Base-by-base conservation (phyloP, 371 early-diverging fungal genomes). In the Globomyces sp. region DNA sequence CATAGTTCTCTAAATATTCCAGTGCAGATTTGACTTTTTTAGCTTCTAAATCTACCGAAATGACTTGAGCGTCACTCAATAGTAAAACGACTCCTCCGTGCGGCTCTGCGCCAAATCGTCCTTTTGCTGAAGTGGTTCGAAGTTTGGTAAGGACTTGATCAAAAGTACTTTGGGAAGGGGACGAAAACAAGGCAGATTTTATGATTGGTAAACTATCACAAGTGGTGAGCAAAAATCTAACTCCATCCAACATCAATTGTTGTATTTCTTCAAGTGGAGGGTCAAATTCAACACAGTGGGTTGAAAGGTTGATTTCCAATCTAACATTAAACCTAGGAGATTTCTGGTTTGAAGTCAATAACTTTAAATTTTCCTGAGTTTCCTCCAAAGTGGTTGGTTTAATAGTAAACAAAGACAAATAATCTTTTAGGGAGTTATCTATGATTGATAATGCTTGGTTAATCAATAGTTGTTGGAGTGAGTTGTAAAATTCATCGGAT, bases 211-310 rank as follows among this genome's bases (percentile, higher is more conserved):
- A 49, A 5, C 70, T 69, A 47, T 80, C 79, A 41, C 81, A 68
- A 2, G 82, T 78, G 10, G 65, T 68, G 24, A 74, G 65, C 52
- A 80, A 65, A 46, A 73, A 78, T 6, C 71, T 72, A 5, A 84
- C 66, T n/a, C 79, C 72, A 51, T 84, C 80, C 40, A 79, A 48
- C 3, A 81, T 59, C 2, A 77, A 74, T 49, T 77, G 80, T 1
- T 71, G 71, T 50, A 84, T 75, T 44, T 84, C 84, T 1, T 66
- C 57, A 5, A 81, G 61, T 37, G 76, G 70, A n/a, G 84, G 84
- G 43, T 84, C 84, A 64, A 74, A 84, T 63, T 79, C 79, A 58
- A 80, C 67, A 11, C 34, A 55, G 48, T 69, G 13, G 3, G 49
- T 49, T 6, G 42, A 49, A 11, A 68, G 66, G 53, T 75, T 75